Percentiles rank a stretch among this genome's conserved stretches.
These are phyloP conservation scores for Fusarium miscanthi DNA, from an alignment of 2,329 filamentous ascomycete genomes.

Conservation along the genomic window DNA sequence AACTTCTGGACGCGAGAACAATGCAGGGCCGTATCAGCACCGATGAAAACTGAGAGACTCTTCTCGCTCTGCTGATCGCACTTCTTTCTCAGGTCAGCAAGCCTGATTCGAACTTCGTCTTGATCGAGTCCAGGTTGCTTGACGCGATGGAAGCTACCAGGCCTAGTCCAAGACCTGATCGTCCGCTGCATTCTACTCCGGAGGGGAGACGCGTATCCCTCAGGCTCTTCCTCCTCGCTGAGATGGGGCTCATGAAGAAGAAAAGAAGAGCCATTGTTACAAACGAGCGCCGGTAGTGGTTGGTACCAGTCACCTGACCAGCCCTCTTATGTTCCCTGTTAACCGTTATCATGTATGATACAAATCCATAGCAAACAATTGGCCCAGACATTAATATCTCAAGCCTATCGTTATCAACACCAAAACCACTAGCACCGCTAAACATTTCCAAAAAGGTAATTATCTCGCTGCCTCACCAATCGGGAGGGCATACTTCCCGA, in stretches of 20 bases:
- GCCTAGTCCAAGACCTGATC: no score
- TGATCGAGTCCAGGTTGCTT: no score
- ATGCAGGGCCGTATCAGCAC: background rate
- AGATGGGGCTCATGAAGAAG: no score
- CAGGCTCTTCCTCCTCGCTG: no score
- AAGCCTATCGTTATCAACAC: background rate
- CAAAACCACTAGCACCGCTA: background rate
- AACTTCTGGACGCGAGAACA: background rate
- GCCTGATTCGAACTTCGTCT: no score
- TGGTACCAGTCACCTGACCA: no score
- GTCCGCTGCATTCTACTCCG: no score
- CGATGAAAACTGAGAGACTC: background rate
- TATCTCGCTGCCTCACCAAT: conserved; percentile 9
- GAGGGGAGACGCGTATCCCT: no score
- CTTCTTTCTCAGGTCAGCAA: background rate
- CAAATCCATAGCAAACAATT: background rate
- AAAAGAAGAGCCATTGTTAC: no score
- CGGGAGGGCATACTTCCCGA: conserved; percentile 19
- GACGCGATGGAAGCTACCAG: no score
- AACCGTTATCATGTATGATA: background rate
- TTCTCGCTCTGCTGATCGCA: background rate
- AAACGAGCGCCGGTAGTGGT: no score
- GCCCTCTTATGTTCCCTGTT: rapidly evolving
- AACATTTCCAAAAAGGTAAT: conserved; percentile 23
- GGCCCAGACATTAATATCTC: background rate